A percentile compares a stretch with the other conserved stretches of the same genome.
phyloP scores from a whole-genome alignment of 176 grass and related monocot species.

The Cenchrus purpureus region DNA sequence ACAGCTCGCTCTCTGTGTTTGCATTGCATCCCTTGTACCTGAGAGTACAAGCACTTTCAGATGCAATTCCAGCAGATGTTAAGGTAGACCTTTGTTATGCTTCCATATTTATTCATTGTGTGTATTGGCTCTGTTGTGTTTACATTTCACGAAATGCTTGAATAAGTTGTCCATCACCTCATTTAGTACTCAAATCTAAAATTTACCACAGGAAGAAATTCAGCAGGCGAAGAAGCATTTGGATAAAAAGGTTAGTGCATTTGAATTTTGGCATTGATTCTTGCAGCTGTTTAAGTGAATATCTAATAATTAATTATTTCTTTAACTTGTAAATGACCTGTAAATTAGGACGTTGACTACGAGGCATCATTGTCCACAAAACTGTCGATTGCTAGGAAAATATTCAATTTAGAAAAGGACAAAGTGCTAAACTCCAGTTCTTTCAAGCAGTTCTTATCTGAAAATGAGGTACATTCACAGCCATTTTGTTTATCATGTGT shows the following conservation, averaged over 20 bases:
- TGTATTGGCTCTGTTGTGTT: slow-evolving; percentile 9
- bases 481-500: slow-evolving; percentile 32
- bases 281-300: slow-evolving; percentile 15
- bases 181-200: slow-evolving; percentile 9
- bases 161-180: slow-evolving; percentile 28
- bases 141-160: slow-evolving; percentile 22
- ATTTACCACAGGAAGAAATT: slow-evolving; percentile 75
- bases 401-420: slow-evolving; percentile 90
- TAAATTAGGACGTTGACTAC: slow-evolving; percentile 86
- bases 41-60: slow-evolving; percentile 90
- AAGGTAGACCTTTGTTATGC: slow-evolving; percentile 57
- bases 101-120: slow-evolving; percentile 26
- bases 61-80: slow-evolving; percentile 75
- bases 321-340: slow-evolving; percentile 11
- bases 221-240: slow-evolving; percentile 62
- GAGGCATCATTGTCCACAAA: slow-evolving; percentile 81
- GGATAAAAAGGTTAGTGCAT: slow-evolving; percentile 75
- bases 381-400: slow-evolving; percentile 83
- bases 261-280: slow-evolving; percentile 12
- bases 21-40: slow-evolving; percentile 92
- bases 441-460: slow-evolving; percentile 92
- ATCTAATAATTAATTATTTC: slow-evolving; percentile 22
- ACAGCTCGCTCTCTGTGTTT: slow-evolving; percentile 97
- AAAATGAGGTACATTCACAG: slow-evolving; percentile 77
- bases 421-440: slow-evolving; percentile 77